Evolutionary conservation across 2,329 filamentous ascomycete genomes (phyloP).

Genomic region (Geosmithia putterillii): DNA sequence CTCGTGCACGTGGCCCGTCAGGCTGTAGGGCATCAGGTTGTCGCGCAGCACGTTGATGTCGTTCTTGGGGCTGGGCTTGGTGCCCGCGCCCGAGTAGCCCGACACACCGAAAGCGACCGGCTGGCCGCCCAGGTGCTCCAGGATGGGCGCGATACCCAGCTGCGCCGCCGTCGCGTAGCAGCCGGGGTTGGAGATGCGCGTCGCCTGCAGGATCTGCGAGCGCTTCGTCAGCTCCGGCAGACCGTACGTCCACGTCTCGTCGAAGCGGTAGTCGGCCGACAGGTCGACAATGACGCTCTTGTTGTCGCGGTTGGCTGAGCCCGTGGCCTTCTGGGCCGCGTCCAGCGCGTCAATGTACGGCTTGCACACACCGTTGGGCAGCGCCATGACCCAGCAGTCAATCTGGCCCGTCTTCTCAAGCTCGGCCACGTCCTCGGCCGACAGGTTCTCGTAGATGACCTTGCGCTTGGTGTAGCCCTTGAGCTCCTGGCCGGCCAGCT

Average conservation of each 20-base stretch:
- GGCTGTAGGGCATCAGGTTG: slow-evolving; percentile 59
- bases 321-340: slow-evolving; percentile 41
- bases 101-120: slow-evolving; percentile 84
- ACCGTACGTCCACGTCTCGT: slow-evolving; percentile 63
- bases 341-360: slow-evolving; percentile 86
- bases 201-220: slow-evolving; percentile 63
- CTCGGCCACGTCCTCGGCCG: slow-evolving; percentile 70
- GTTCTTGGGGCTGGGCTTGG: slow-evolving; percentile 90
- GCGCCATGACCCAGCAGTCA: slow-evolving; percentile 95
- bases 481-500: slow-evolving; percentile 76
- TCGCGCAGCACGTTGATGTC: slow-evolving; percentile 70
- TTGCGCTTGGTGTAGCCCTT: slow-evolving; percentile 85
- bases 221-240: slow-evolving; percentile 77
- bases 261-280: slow-evolving; percentile 93
- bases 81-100: slow-evolving; percentile 89
- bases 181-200: slow-evolving; percentile 74
- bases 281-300: slow-evolving; percentile 80
- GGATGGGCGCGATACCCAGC: slow-evolving; percentile 46
- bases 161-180: slow-evolving; percentile 94
- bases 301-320: slow-evolving; percentile 16
- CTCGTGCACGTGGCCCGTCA: slow-evolving; percentile 89
- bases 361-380: slow-evolving; percentile 90
- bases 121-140: slow-evolving; percentile 62
- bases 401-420: slow-evolving; percentile 78
- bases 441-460: slow-evolving; percentile 84